Evolutionary conservation across 768 basidiomycete species (phyloP).

Genomic region (Coprinopsis strossmayeri): DNA sequence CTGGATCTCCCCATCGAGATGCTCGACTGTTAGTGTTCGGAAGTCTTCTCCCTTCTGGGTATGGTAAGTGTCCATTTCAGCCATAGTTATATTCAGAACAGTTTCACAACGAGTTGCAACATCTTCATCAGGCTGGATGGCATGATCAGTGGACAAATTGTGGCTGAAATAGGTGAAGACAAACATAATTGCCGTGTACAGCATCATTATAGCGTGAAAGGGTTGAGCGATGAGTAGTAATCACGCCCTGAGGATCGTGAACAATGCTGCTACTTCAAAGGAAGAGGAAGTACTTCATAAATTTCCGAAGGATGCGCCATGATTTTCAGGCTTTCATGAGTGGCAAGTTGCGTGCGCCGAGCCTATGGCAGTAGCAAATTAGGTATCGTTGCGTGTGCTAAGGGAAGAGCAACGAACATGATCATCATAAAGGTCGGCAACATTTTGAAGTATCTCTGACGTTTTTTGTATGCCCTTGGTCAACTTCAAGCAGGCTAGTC

Average conservation of each 20-base stretch:
- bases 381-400: too few relatives aligned
- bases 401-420: constrained; percentile 41
- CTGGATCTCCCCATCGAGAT: constrained; percentile 73
- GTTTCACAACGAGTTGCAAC: constrained; percentile 77
- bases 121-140: constrained; percentile 51
- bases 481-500: constrained; percentile 63
- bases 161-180: neutral
- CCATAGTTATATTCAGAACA: constrained; percentile 82
- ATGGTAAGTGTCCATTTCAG: constrained; percentile 81
- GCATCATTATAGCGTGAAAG: constrained; percentile 59
- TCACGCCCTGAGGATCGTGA: constrained; percentile 40
- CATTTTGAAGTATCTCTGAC: constrained; percentile 62
- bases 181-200: constrained; percentile 16
- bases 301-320: constrained; percentile 70
- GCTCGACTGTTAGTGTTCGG: constrained; percentile 46
- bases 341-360: constrained; percentile 60
- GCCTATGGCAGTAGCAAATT: constrained; percentile 46
- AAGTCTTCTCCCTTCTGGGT: constrained; percentile 70
- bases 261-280: neutral
- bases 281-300: constrained; percentile 49
- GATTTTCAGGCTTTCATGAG: constrained; percentile 69
- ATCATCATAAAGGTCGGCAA: constrained; percentile 75
- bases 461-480: constrained; percentile 77
- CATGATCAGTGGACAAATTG: neutral
- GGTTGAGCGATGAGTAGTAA: constrained; percentile 72